Evolutionary conservation across 129 eudicot genomes (phyloP).

Genomic region (Artemisia argyi): DNA sequence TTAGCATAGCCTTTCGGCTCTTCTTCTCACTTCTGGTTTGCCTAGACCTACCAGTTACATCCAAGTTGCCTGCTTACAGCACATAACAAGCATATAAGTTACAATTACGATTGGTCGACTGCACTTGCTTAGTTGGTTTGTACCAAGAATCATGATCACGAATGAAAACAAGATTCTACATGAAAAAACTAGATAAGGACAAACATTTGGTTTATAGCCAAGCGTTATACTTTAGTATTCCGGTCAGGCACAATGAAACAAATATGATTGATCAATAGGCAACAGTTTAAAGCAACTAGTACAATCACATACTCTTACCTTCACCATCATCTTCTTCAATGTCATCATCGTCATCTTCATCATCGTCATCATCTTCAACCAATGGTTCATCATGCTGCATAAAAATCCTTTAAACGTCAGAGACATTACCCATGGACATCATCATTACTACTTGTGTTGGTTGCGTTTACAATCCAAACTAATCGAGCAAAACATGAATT

Average conservation of each 20-base stretch:
- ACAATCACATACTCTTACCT: conserved; percentile 36
- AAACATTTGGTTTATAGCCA: too few relatives aligned
- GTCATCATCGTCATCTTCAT: conserved; percentile 45
- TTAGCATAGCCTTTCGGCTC: conserved; percentile 83
- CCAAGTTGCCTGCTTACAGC: conserved; percentile 45
- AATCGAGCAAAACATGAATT: too few relatives aligned
- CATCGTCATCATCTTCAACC: conserved; percentile 46
- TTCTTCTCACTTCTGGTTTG: conserved; percentile 84
- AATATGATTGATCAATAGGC: background rate
- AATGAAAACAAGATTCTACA: background rate
- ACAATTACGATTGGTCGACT: background rate
- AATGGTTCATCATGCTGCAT: conserved; percentile 59
- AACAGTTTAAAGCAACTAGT: background rate
- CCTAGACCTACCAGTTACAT: conserved; percentile 59
- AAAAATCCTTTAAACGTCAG: conserved; percentile 14
- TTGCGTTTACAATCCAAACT: too few relatives aligned
- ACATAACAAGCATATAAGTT: background rate
- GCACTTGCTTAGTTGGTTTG: background rate
- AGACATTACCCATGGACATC: background rate
- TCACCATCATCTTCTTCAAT: conserved; percentile 59
- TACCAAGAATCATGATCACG: background rate
- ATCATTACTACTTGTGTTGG: background rate
- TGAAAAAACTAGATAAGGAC: too few relatives aligned
- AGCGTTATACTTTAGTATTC: too few relatives aligned
- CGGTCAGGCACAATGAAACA: background rate